These are phyloP conservation scores for Vitis rupestris DNA, from an alignment of 164 flowering plant genomes.

Conservation along the genomic window DNA sequence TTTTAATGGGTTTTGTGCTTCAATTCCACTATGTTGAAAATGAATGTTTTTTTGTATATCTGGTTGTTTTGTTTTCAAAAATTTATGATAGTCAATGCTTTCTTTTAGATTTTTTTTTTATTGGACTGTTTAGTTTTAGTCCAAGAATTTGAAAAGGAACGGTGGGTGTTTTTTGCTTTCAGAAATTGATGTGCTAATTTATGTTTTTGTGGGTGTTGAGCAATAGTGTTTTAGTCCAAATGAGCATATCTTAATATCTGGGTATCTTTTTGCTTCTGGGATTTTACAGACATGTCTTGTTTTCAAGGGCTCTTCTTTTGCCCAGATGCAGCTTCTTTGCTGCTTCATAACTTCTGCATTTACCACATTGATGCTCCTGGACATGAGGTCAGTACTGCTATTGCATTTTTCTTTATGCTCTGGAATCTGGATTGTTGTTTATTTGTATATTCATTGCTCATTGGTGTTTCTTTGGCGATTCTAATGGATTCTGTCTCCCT, in stretches of 20 bases:
- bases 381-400: slow-evolving; percentile 51
- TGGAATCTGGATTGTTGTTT: neutral
- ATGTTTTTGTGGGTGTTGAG: neutral
- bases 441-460: neutral
- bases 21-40: too few species aligned
- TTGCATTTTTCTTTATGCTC: neutral
- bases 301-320: slow-evolving; percentile 68
- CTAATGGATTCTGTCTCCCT: slow-evolving; percentile 19
- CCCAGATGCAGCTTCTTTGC: slow-evolving; percentile 65
- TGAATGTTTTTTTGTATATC: too few species aligned
- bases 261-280: slow-evolving; percentile 2
- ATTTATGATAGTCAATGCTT: too few species aligned
- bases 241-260: neutral
- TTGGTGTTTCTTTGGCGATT: slow-evolving; percentile 1
- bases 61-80: too few species aligned
- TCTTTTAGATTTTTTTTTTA: too few species aligned
- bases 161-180: slow-evolving; percentile 3
- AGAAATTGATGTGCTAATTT: neutral
- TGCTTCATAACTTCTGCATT: slow-evolving; percentile 71
- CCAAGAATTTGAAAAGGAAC: too few species aligned
- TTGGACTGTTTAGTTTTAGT: too few species aligned
- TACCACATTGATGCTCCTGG: slow-evolving; percentile 74
- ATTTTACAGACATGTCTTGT: slow-evolving; percentile 53
- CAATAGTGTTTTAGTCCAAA: neutral
- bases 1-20: too few species aligned